Percentiles rank a stretch among this genome's conserved stretches.
These are phyloP conservation scores for Populus euphratica DNA, from an alignment of 345 rosid genomes.

Conservation along the genomic window DNA sequence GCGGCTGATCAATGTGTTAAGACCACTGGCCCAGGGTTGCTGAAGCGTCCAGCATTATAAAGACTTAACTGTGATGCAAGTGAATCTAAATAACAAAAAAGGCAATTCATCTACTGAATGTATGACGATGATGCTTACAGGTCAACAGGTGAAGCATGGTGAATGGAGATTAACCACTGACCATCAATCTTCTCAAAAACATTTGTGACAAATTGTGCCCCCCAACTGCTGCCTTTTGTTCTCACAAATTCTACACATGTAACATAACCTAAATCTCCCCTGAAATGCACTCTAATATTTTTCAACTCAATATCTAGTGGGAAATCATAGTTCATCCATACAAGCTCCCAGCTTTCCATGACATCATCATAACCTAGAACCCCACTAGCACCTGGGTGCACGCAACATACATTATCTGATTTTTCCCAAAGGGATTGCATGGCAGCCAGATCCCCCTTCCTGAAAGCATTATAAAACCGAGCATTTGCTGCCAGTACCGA, in stretches of 20 bases:
- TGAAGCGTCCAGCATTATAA: neutral
- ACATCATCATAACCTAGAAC: slow-evolving; percentile 70
- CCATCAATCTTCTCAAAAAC: slow-evolving; percentile 80
- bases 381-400: slow-evolving; percentile 84
- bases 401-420: slow-evolving; percentile 62
- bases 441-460: slow-evolving; percentile 63
- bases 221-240: slow-evolving; percentile 93
- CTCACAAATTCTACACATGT: slow-evolving; percentile 77
- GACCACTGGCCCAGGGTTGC: neutral
- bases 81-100: neutral
- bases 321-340: slow-evolving; percentile 85
- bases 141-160: slow-evolving; percentile 88
- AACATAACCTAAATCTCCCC: slow-evolving; percentile 74
- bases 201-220: slow-evolving; percentile 84
- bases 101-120: neutral
- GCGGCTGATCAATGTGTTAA: neutral
- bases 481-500: slow-evolving; percentile 68
- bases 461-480: slow-evolving; percentile 68
- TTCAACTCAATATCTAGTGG: slow-evolving; percentile 74
- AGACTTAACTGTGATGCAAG: neutral
- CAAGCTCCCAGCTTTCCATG: slow-evolving; percentile 92
- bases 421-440: slow-evolving; percentile 74
- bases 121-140: slow-evolving; percentile 32
- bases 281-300: slow-evolving; percentile 61
- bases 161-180: slow-evolving; percentile 72